These are phyloP conservation scores for Russula earlei DNA, from an alignment of 768 basidiomycete species.

Conservation along the genomic window DNA sequence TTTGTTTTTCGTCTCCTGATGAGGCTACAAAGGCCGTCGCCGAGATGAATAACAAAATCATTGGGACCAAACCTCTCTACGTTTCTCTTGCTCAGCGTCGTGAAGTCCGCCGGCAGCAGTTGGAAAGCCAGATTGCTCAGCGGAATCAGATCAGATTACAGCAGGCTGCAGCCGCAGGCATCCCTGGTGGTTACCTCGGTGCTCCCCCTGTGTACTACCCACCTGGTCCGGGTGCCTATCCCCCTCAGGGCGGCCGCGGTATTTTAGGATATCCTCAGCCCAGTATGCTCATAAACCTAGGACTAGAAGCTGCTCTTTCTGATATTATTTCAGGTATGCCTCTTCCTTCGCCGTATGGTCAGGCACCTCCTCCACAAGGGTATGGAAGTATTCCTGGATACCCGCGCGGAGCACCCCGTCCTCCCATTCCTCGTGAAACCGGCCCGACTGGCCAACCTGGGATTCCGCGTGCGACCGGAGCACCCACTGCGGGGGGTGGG, in stretches of 20 bases:
- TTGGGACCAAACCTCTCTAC: slow-evolving; percentile 95
- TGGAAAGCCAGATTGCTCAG: slow-evolving; percentile 98
- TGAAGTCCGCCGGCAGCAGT: slow-evolving; percentile 94
- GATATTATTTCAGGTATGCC: slow-evolving; percentile 66
- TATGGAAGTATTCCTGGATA: slow-evolving; percentile 66
- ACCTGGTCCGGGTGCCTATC: slow-evolving; percentile 67
- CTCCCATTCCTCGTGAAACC: slow-evolving; percentile 57
- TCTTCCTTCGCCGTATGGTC: slow-evolving; percentile 61
- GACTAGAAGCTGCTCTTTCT: slow-evolving; percentile 28
- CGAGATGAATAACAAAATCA: slow-evolving; percentile 99
- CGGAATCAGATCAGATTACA: slow-evolving; percentile 96
- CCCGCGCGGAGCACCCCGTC: slow-evolving; percentile 51
- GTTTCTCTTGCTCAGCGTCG: slow-evolving; percentile 98
- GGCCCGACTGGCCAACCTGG: slow-evolving; percentile 39
- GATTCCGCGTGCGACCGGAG: slow-evolving; percentile 59
- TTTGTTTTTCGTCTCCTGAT: slow-evolving; percentile 96
- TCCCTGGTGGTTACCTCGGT: slow-evolving; percentile 77
- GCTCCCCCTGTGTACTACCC: slow-evolving; percentile 76
- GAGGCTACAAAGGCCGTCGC: slow-evolving; percentile 99
- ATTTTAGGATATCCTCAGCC: slow-evolving; percentile 78
- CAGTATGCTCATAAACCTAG: slow-evolving; percentile 40
- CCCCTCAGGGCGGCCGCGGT: slow-evolving; percentile 64
- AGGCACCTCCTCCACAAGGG: slow-evolving; percentile 63
- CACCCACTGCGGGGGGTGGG: slow-evolving; percentile 34
- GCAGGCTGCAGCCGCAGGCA: slow-evolving; percentile 82